A percentile compares a stretch with the other conserved stretches of the same genome.
Evolutionary conservation across 305 asterid genomes (phyloP).

Genomic region (Solanum hybrid): DNA sequence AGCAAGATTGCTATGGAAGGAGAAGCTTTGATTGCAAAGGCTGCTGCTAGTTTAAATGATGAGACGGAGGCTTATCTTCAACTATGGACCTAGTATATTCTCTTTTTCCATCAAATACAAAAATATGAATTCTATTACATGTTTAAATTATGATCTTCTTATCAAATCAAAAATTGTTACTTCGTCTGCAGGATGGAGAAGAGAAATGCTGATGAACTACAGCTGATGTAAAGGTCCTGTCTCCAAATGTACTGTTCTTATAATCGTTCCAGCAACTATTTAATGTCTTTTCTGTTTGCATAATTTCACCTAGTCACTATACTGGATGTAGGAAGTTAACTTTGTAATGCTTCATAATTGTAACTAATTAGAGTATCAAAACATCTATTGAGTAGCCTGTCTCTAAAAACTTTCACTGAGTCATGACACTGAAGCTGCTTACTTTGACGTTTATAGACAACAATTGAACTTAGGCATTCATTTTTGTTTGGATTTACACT

Average conservation of each 20-base stretch:
- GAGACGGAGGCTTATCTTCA: conserved; percentile 10
- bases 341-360: background rate
- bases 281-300: background rate
- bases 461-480: background rate
- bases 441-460: background rate
- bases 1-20: background rate
- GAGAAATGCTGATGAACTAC: background rate
- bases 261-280: background rate
- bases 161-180: background rate
- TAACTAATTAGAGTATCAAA: background rate
- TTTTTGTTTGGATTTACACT: background rate
- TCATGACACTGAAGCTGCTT: background rate
- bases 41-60: background rate
- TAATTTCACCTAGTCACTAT: background rate
- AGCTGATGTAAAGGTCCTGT: background rate
- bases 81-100: conserved; percentile 10
- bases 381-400: background rate
- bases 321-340: background rate
- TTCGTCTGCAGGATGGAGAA: background rate
- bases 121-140: background rate
- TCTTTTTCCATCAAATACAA: background rate
- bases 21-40: background rate
- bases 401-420: background rate
- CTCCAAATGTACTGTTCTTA: background rate
- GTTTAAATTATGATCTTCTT: background rate